A percentile compares a stretch with the other conserved stretches of the same genome.
Conservation (phyloP, 257 asterid genomes). For the Solanum ahanhuiri region DNA sequence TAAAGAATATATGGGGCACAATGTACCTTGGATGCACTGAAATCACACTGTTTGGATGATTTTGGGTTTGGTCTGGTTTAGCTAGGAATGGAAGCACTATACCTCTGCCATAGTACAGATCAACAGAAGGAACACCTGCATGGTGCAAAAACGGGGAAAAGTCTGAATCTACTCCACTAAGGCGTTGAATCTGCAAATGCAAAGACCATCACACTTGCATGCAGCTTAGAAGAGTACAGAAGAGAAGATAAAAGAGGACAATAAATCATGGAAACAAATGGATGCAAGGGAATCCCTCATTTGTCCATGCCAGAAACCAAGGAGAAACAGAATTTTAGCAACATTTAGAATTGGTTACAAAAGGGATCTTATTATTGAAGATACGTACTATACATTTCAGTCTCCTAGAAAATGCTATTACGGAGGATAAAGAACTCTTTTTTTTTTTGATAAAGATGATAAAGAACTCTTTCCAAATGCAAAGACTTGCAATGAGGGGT, state of each 20-base stretch:
- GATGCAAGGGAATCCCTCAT: background rate
- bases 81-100: background rate
- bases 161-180: slow-evolving; percentile 85
- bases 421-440: background rate
- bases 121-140: slow-evolving; percentile 76
- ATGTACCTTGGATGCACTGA: background rate
- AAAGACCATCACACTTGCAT: background rate
- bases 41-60: background rate
- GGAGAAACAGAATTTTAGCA: background rate
- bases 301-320: background rate
- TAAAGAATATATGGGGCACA: slow-evolving; percentile 4
- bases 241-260: background rate
- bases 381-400: background rate
- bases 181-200: slow-evolving; percentile 55
- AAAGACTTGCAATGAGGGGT: background rate
- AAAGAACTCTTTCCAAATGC: background rate
- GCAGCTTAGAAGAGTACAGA: background rate
- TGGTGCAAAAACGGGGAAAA: slow-evolving; percentile 87
- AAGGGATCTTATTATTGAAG: background rate
- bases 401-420: background rate
- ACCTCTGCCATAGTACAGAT: slow-evolving; percentile 84
- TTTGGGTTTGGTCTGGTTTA: background rate
- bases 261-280: background rate
- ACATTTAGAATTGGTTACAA: background rate
- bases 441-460: no score